Conservation (phyloP, 805 yeast genomes). For the Candida gorgasii region DNA sequence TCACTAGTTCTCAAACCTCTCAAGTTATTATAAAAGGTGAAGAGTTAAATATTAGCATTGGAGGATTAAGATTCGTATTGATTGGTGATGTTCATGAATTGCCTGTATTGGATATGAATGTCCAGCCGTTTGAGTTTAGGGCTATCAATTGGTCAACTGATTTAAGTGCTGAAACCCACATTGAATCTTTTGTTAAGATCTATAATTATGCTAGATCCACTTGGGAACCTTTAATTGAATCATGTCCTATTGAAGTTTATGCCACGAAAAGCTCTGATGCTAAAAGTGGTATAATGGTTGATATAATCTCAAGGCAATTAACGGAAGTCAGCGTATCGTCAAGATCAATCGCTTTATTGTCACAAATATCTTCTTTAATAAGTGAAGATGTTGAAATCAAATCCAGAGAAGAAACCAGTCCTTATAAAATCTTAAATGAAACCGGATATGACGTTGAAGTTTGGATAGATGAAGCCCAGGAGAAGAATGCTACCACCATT, state of each 20-base stretch:
- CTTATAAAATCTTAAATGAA: constrained; percentile 77
- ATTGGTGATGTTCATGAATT: constrained; percentile 91
- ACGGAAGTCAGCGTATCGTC: constrained; percentile 84
- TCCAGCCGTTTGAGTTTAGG: constrained; percentile 64
- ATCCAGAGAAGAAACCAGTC: constrained; percentile 77
- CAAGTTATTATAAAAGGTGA: constrained; percentile 64
- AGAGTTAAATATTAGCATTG: constrained; percentile 60
- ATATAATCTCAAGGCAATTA: constrained; percentile 69
- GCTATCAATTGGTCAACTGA: constrained; percentile 89
- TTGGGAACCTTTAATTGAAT: constrained; percentile 94
- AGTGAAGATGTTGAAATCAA: constrained; percentile 54
- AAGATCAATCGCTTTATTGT: constrained; percentile 72
- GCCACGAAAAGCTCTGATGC: constrained; percentile 57
- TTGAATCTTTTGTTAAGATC: constrained; percentile 69
- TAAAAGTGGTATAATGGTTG: constrained; percentile 49
- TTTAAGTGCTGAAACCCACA: constrained; percentile 62
- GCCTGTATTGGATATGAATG: constrained; percentile 77
- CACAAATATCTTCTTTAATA: constrained; percentile 64
- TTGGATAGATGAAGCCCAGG: constrained; percentile 62
- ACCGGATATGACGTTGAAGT: constrained; percentile 82
- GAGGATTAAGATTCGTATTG: constrained; percentile 77
- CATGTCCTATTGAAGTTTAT: constrained; percentile 78
- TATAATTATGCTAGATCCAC: constrained; percentile 87
- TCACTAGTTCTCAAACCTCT: constrained; percentile 15
- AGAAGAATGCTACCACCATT: constrained; percentile 31